Evolutionary conservation across 192 early-diverging fungal species (phyloP), one percentile per base, ranked within the genome.

Genomic region (Spizellomyces sp.): DNA sequence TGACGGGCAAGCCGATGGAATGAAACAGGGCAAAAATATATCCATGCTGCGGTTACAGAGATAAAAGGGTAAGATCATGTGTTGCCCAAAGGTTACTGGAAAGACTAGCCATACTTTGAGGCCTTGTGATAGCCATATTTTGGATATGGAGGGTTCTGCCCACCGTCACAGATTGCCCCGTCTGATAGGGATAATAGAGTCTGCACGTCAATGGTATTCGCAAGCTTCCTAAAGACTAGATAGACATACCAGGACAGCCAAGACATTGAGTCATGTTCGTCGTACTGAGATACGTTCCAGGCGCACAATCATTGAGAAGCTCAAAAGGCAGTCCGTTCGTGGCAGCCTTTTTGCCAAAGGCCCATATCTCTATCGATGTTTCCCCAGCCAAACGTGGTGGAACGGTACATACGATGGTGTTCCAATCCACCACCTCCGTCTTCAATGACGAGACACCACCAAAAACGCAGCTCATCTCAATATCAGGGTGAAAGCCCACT

Each of bases 91-190:
- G 27, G 27, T 54, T 19, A 19, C 50, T 22, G 21, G 0, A 0
- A 36, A 3, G 27, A 36, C 3, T 3, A n/a, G 6, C 9, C 70
- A 50, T 64, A 71, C 70, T 63, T 56, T 6, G 60, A 3, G 6
- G 72, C 48, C 19, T 45, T 36, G 61, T 74, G 72, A n/a, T 67
- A 74, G 12, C 72, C 72, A 45, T 36, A 41, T 44, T 67, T 41
- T 0, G 72, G 72, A 67, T 74, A 74, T 42, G 72, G 64, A 14
- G 17, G 56, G 8, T 4, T 12, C 8, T 8, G 8, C 7, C 65
- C 64, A 0, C 72, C 72, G 0, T 36, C 43, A 52, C 72, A 74
- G 5, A 67, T 67, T 8, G 72, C 72, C 4, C 55, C 21, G 6
- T 56, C 72, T 67, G 42, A 12, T 4, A 36, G 27, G 27, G 27